Evolutionary conservation across 176 grass and related monocot genomes (phyloP), one percentile per base, ranked within the genome.

Genomic region (Lolium multiflorum): DNA sequence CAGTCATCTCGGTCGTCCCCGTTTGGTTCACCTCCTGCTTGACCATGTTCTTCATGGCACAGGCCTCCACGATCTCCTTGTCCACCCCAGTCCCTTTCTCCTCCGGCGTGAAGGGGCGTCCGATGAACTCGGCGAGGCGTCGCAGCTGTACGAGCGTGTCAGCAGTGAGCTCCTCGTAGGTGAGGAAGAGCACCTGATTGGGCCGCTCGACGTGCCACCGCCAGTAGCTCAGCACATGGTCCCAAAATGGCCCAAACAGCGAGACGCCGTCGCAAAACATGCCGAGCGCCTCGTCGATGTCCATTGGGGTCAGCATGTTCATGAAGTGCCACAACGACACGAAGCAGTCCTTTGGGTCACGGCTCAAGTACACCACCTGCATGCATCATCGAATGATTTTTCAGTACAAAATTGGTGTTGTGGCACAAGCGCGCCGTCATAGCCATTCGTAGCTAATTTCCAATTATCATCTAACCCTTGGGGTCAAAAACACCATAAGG

Each of bases 201-300:
- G 88, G 88, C 31, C 15, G 15, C 76, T 66, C 56, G 3, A 55
- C 1, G 13, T 80, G 82, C 76, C 37, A 68, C 4, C 5, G 59
- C 87, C 76, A 85, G 76, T 89, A 89, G 14, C 76, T 24, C 18
- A 76, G 76, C 11, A 58, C 16, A 25, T 89, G 87, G 9, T 89
- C 57, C 76, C 76, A 89, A 2, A 44, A 57, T 0, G 82, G 48
- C 17, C 68, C 77, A 1, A 56, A 64, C 6, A 16, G 0, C 2
- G 55, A 39, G 9, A 18, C 15, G 3, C 77, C 82, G 6, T 81
- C 15, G 47, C 77, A 89, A 69, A 85, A 85, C n/a, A 5, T 5
- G 4, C 11, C 41, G 10, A 78, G 9, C 20, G 52, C 52, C 28
- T 82, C 72, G 25, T 71, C 73, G 16, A 69, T 69, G 35, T 41